phyloP scores from a whole-genome alignment of 441 rosid genomes.

The Brassica balearica region DNA sequence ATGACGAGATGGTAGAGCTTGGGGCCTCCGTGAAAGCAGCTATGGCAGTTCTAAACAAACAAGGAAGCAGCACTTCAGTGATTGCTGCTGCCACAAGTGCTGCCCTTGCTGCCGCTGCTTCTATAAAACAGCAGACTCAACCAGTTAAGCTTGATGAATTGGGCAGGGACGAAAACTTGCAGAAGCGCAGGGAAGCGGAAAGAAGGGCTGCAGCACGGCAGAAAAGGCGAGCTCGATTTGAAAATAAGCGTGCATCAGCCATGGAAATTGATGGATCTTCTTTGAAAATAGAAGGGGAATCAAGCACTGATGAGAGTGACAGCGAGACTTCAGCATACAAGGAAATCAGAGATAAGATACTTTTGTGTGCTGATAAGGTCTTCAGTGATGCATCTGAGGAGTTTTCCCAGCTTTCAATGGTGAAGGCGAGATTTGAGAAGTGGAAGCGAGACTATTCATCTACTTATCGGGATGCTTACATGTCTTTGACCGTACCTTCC shows the following conservation, averaged over 20 bases:
- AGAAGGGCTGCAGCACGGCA: constrained; percentile 83
- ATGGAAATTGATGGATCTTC: constrained; percentile 64
- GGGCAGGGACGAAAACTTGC: constrained; percentile 85
- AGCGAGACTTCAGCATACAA: constrained; percentile 81
- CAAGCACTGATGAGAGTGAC: constrained; percentile 95
- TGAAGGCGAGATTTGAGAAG: constrained; percentile 81
- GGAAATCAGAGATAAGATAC: constrained; percentile 69
- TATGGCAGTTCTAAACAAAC: constrained; percentile 60
- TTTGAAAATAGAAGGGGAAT: constrained; percentile 88
- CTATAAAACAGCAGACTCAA: constrained; percentile 63
- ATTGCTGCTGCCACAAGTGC: constrained; percentile 75
- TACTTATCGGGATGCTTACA: constrained; percentile 88
- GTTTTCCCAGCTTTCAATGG: constrained; percentile 79
- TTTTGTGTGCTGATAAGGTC: constrained; percentile 77
- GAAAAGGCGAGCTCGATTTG: constrained; percentile 69
- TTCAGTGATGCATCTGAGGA: constrained; percentile 94
- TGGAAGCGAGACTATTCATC: constrained; percentile 85
- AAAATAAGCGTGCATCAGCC: constrained; percentile 66
- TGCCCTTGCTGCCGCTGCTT: constrained; percentile 74
- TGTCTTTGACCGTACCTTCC: constrained; percentile 83
- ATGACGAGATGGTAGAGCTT: constrained; percentile 84
- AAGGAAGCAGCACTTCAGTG: constrained; percentile 61
- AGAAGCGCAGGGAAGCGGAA: constrained; percentile 80
- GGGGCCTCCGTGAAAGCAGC: constrained; percentile 93
- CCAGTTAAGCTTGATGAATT: constrained; percentile 84